Evolutionary conservation across 1,284 basidiomycete genomes (phyloP), one percentile per base, ranked within the genome.

Genomic region (Leccinum solheimii): DNA sequence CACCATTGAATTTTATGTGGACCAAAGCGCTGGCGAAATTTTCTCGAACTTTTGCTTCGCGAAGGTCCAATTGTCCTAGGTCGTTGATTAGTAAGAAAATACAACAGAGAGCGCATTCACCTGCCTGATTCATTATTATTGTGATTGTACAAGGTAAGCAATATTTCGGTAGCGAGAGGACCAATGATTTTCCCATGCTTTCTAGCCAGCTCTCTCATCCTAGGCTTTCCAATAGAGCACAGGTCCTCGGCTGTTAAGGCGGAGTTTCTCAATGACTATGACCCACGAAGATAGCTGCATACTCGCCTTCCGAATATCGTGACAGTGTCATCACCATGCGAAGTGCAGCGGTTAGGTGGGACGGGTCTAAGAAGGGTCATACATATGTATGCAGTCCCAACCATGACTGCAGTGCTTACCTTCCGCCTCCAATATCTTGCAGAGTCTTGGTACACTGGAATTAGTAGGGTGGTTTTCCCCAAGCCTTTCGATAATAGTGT

Each of bases 131-230:
- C 1, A 19, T 0, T 9, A 3, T 66, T 59, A 5, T n/a, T 5
- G 2, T 23, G 26, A 3, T 64, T 23, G 9, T 61, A 64, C 0
- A 74, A 26, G 1, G 55, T 53, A 30, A 74, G 58, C 1, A 58
- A 48, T 54, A 64, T 57, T 30, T 74, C 67, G 2, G 67, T 62
- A 16, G 70, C 65, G 9, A 74, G 60, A 11, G 53, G 59, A 38
- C 71, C 70, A 16, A 71, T 48, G 2, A 64, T 55, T 14, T 43
- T 32, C 0, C 53, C 50, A 0, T 63, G 3, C 11, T 54, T 62
- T n/a, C 26, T 48, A 1, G 69, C 67, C 36, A 74, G 19, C 7
- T 68, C 21, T 19, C 43, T 59, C 21, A 71, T 53, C 45, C 57
- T 62, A 5, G 56, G 53, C 27, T 57, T 66, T 23, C 64, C 58